Evolutionary conservation across 2,329 filamentous ascomycete species (phyloP), one percentile per base, ranked within the genome.

Genomic region (Boeremia lycopersici): DNA sequence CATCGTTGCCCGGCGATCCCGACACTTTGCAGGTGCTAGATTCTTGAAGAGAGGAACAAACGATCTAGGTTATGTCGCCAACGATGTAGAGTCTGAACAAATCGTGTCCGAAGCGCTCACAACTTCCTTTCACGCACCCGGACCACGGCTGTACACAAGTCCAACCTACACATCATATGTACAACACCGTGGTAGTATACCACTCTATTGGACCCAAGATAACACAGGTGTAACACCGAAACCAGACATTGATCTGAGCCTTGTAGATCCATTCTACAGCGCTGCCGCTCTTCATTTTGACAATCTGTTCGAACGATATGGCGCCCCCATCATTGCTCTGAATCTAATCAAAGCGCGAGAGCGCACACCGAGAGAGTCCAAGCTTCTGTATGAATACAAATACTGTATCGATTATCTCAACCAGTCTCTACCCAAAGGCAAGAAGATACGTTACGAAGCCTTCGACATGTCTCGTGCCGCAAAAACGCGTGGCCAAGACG

Each of bases 401-500:
- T 85, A 89, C 62, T 91, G 92, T 5, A 88, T 98, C 59, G 84
- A 87, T 36, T 99, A 99, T 66, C 86, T 99, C 42, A 99, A 98
- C 63, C 93, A 98, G 70, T 96, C 96, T 54, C 80, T 99, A 2
- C 93, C 95, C 0, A 77, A 82, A 2, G 88, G 87, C 51, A 91
- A 93, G 69, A 91, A 91, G 71, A 96, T 99, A 46, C 86, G 93
- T 9, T 93, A 99, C 74, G 91, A 95, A 66, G 92, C 93, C 3
- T 99, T 95, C 86, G 95, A 99, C 72, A 99, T 99, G 95, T 96
- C 93, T 58, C 85, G 95, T 54, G 93, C 95, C 5, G 91, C 93
- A 15, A 99, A 99, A 76, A 88, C 81, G 17, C 88, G 90, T 31
- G 93, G 95, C 53, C 90, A 96, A 67, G 93, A 99, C 77, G 95